Evolutionary conservation across 139 green algal genomes (phyloP), one percentile per base, ranked within the genome.

Genomic region (Zygnema cylindricum): DNA sequence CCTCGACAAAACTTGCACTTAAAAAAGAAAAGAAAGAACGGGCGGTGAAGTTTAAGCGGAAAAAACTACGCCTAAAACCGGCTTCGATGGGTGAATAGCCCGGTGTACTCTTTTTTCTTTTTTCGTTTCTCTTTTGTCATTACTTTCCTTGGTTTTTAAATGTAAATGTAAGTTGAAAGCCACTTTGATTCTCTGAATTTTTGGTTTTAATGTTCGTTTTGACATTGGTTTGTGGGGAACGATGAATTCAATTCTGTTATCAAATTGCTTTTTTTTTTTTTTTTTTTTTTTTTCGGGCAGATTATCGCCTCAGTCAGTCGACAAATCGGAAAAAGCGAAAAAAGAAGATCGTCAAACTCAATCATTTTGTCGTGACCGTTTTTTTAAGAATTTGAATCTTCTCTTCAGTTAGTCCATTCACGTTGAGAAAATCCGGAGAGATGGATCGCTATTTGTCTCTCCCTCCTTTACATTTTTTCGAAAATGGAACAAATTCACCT

Each of bases 1-100:
- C 78, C 0, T 87, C 87, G 0, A 88, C 78, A n/a, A 91, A 91
- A 69, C 35, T 54, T 71, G 57, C 55, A 2, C 43, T 88, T 7
- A 85, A 88, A 57, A 40, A 54, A 2, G 2, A 85, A 16, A 81
- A 69, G 55, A 38, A 49, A 33, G 82, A 88, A 35, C 32, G 43
- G 30, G 33, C 36, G 43, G 36, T 82, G 49, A 88, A 43, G 7
- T 85, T 55, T 32, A 33, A 33, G 43, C 32, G 82, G 55, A 88
- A 88, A 43, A 81, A 81, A 35, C 3, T 69, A 2, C 55, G 82
- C 22, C 1, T 88, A 7, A 35, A 41, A 3, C 55, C 82, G 55
- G 82, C 77, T 7, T 7, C 7, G 7, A 79, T 79, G 71, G 71
- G 71, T 11, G 71, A 79, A 79, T 79, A 79, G 38, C 16, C 16